Evolutionary conservation across 2,329 filamentous ascomycete genomes (phyloP), one percentile per base, ranked within the genome.

Genomic region (Corniculantispora saksenae): DNA sequence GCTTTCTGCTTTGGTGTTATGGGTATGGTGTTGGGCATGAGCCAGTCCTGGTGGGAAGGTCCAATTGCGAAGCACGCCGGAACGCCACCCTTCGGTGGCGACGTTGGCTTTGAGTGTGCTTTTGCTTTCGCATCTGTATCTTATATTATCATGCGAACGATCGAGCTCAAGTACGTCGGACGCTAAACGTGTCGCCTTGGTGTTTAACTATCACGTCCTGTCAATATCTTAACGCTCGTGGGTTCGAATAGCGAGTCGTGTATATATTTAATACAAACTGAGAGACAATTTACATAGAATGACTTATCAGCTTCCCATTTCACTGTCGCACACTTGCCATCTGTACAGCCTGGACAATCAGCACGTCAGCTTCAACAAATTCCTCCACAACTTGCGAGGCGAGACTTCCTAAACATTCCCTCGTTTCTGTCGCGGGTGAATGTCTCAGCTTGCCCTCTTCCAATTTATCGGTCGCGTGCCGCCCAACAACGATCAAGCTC

Each of bases 1-100:
- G 87, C 89, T 0, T 92, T 92, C 75, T 80, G 80, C 70, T 84
- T 85, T 63, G 90, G 90, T 59, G 77, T 90, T 47, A 81, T 83
- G 17, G 90, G 90, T 17, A 89, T 90, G 70, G 82, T 91, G 2
- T 79, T 86, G 9, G 90, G 90, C 7, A 92, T 92, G 88, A 84
- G 84, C 21, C 90, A 93, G 75, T 75, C 80, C 0, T 93, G 89
- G 89, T 90, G 81, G 69, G 84, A 85, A 0, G 90, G 90, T 0
- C 89, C 89, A 0, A 86, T 92, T 67, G 89, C 88, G 0, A 80
- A 82, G 65, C 76, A 84, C 47, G 86, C 86, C 35, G 88, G 88
- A 25, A 79, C 77, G 17, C 76, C 76, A 3, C 60, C 60, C 3
- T 79, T 71, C 66, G 84, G 83, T 38, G 77, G 75, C 21, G 78